phyloP scores from a whole-genome alignment of 169 alveolate species.

The Eimeria mitis region DNA sequence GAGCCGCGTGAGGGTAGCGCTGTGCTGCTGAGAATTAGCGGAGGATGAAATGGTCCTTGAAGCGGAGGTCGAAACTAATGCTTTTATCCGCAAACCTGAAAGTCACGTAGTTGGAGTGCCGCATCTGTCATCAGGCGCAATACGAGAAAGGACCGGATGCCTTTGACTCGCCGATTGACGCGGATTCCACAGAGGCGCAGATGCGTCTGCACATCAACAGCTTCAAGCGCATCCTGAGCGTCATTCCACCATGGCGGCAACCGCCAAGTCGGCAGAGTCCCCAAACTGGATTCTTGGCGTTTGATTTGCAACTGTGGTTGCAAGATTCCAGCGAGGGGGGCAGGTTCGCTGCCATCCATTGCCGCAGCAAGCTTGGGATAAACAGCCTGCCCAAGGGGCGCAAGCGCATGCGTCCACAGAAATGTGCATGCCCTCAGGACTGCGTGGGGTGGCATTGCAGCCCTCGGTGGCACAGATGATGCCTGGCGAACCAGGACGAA shows the following conservation, averaged over 20 bases:
- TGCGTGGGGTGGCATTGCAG: conserved; percentile 37
- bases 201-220: conserved; percentile 4
- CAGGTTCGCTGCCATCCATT: background rate
- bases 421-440: conserved; percentile 30
- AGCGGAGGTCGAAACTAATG: background rate
- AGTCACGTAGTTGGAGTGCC: conserved; percentile 40
- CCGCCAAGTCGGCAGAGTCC: conserved; percentile 40
- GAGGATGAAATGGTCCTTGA: background rate
- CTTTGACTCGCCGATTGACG: conserved; percentile 40
- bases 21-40: background rate
- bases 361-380: background rate
- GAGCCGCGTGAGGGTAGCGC: background rate
- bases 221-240: conserved; percentile 42
- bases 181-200: conserved; percentile 49
- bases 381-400: conserved; percentile 28
- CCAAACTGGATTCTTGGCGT: background rate
- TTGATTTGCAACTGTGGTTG: background rate
- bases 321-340: background rate
- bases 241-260: conserved; percentile 44
- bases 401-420: conserved; percentile 54
- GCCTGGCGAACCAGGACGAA: conserved; percentile 45
- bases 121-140: conserved; percentile 60
- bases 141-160: conserved; percentile 32
- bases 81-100: background rate
- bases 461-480: conserved; percentile 22